Percentiles rank a stretch among this genome's conserved stretches.
phyloP scores from a whole-genome alignment of 805 yeast species.

The Candida tibetensis region DNA sequence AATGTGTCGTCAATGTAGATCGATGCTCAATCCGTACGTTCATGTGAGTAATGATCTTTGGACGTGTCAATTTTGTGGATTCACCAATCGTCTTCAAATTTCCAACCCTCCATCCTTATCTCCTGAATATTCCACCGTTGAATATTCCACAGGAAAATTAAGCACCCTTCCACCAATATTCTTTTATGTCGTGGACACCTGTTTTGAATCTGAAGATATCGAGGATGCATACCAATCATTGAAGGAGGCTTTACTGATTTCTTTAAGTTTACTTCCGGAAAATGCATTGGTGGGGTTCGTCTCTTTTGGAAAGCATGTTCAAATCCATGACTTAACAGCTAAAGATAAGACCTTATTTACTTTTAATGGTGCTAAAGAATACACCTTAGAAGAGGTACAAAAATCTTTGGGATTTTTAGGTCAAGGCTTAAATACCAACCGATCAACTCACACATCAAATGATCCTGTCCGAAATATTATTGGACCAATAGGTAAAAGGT shows the following conservation, averaged over 20 bases:
- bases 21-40: conserved; percentile 54
- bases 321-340: conserved; percentile 50
- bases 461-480: conserved; percentile 14
- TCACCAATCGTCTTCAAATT: conserved; percentile 38
- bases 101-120: conserved; percentile 32
- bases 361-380: conserved; percentile 57
- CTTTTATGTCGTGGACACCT: conserved; percentile 56
- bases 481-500: conserved; percentile 31
- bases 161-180: conserved; percentile 47
- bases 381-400: conserved; percentile 47
- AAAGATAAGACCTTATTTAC: conserved; percentile 24
- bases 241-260: conserved; percentile 46
- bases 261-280: conserved; percentile 51
- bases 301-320: conserved; percentile 59
- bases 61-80: conserved; percentile 57
- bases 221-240: conserved; percentile 40
- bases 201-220: conserved; percentile 51
- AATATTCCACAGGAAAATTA: conserved; percentile 42
- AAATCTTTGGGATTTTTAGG: conserved; percentile 45
- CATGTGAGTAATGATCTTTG: conserved; percentile 39
- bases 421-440: conserved; percentile 19
- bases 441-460: conserved; percentile 9
- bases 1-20: conserved; percentile 53
- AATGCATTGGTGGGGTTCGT: conserved; percentile 56
- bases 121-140: conserved; percentile 48